Evolutionary conservation across 148 eudicot species (phyloP), one percentile per base, ranked within the genome.

Genomic region (Chenopodium formosanum): DNA sequence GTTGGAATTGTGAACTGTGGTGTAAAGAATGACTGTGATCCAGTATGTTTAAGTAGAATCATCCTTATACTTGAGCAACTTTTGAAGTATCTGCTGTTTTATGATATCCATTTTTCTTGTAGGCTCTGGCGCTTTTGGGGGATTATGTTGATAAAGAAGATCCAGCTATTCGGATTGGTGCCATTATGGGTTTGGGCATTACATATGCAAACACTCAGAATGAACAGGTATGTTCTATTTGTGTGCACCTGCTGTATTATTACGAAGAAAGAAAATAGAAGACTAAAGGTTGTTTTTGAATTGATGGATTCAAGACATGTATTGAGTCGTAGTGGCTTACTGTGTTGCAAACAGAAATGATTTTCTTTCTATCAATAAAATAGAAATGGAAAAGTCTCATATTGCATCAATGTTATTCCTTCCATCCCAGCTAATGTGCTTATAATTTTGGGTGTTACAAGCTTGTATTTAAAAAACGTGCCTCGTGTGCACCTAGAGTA

Each of bases 101-200:
- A 68, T 12, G 25, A 22, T 16, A 50, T 25, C 27, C 9, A 29
- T 56, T 47, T 81, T 83, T 44, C 47, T 31, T 71, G 63, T 86
- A 96, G 99, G 99, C 98, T 53, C 73, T 96, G 84, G 97, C 95
- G 19, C 97, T 96, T 82, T 91, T 94, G 76, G 91, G 93, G 23
- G 99, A 94, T 9, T 96, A 93, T 76, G 75, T 90, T 3, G 94
- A 90, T 82, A 91, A 85, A 78, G 99, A 96, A 79, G 97, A 94
- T 81, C 65, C 94, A 70, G 88, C 97, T 7, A 86, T 91, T 82
- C 86, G 94, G 82, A 96, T 96, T 58, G 98, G 99, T 79, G 99
- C 99, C 73, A 92, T 96, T 76, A 96, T 94, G 95, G 98, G 99
- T 40, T 86, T 96, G 72, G 99, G 97, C 68, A 90, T 96, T 85